Conservation (phyloP, 345 rosid species). For the Arabidopsis arenosa region DNA sequence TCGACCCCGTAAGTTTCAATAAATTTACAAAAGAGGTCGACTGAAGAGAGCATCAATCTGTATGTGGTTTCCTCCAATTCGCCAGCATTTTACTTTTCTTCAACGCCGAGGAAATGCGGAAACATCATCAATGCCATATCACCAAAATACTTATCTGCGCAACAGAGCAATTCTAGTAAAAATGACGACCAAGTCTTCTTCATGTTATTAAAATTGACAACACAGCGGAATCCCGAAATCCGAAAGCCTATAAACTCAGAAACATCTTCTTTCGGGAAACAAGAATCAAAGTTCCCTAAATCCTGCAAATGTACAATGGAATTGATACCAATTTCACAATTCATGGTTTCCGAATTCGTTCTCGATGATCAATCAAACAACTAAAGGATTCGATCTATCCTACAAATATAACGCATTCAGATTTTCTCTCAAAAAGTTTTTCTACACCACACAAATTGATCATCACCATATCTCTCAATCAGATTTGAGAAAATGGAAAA, state of each 20-base stretch:
- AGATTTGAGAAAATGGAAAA: slow-evolving; percentile 1
- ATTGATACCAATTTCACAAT: background rate
- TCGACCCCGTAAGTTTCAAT: slow-evolving; percentile 43
- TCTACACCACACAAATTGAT: slow-evolving; percentile 27
- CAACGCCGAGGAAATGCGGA: slow-evolving; percentile 41
- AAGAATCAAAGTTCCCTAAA: slow-evolving; percentile 10
- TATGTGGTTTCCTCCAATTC: slow-evolving; percentile 70
- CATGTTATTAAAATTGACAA: slow-evolving; percentile 11
- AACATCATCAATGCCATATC: slow-evolving; percentile 43
- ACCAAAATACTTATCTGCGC: slow-evolving; percentile 26
- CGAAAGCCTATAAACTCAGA: background rate
- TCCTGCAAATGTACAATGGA: slow-evolving; percentile 16
- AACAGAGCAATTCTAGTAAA: slow-evolving; percentile 17
- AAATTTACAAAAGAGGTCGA: slow-evolving; percentile 43
- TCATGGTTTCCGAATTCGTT: slow-evolving; percentile 14
- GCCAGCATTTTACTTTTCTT: slow-evolving; percentile 60
- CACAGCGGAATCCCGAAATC: slow-evolving; percentile 10
- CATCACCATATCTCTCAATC: slow-evolving; percentile 36
- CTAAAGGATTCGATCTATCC: slow-evolving; percentile 8
- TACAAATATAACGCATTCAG: slow-evolving; percentile 20
- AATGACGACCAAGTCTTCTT: slow-evolving; percentile 22
- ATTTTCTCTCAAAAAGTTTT: background rate
- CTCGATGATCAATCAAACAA: background rate
- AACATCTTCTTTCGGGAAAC: slow-evolving; percentile 1
- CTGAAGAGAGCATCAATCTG: slow-evolving; percentile 43